Percentiles rank a stretch among this genome's conserved stretches.
These are phyloP conservation scores for Cordyceps militaris DNA, from an alignment of 2,329 filamentous ascomycete species.

Conservation along the genomic window DNA sequence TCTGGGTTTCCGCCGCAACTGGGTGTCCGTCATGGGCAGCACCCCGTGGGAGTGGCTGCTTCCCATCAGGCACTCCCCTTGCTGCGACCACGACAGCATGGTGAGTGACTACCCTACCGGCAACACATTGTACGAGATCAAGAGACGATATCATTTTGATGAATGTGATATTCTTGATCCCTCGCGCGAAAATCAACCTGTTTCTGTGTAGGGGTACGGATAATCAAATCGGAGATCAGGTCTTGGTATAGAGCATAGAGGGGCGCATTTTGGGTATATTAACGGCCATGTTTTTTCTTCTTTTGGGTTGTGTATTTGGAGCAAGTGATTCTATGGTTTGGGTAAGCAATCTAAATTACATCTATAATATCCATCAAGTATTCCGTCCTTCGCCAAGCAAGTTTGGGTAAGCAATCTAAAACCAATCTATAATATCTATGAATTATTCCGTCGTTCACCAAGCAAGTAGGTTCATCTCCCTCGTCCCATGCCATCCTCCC, in stretches of 20 bases:
- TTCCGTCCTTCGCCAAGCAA: too few species aligned
- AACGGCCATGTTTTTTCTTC: too few species aligned
- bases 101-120: conserved; percentile 65
- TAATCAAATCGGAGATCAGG: neutral
- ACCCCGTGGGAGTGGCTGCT: conserved; percentile 70
- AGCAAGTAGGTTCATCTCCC: too few species aligned
- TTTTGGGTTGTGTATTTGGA: too few species aligned
- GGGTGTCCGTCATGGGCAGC: conserved; percentile 72
- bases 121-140: conserved; percentile 50
- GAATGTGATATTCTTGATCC: neutral
- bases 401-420: too few species aligned
- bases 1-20: conserved; percentile 62
- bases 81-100: conserved; percentile 56
- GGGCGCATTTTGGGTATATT: neutral
- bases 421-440: neutral
- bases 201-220: neutral
- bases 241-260: neutral
- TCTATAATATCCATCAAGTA: too few species aligned
- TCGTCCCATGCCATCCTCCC: neutral
- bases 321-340: too few species aligned
- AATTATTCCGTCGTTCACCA: too few species aligned
- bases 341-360: too few species aligned
- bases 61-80: conserved; percentile 69
- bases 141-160: conserved; percentile 33
- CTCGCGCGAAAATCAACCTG: neutral